Base-by-base conservation (phyloP, 352 stramenopile genomes). In the Phytophthora aleatoria region DNA sequence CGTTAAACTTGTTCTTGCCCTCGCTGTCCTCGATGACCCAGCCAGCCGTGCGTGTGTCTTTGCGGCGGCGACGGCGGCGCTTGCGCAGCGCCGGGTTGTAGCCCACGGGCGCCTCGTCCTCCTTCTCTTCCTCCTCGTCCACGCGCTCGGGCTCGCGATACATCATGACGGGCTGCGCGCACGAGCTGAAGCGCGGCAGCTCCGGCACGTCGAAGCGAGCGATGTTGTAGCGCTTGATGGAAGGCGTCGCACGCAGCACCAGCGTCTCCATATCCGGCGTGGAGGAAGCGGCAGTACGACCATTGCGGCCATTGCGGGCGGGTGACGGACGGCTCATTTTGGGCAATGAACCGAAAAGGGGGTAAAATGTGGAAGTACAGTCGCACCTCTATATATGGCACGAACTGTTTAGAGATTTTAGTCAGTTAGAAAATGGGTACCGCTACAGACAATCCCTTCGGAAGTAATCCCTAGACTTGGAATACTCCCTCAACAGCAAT, bases 151-250 rank as follows among this genome's bases (percentile, higher is more conserved):
- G 85, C 61, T 95, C 87, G 59, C 82, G 80, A 64, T 92, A 95
- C 87, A 95, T 95, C 76, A 92, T 91, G 45, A 95, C 84, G 4
- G 87, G 87, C 73, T 95, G 85, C 42, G 74, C 58, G 47, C 85
- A 94, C 24, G 41, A 58, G 35, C 50, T 69, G 54, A 95, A 87
- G 38, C 72, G 79, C 15, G 87, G 87, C 41, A 92, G 59, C 50
- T 83, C 58, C 36, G 81, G 77, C 58, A 90, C 57, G 65, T 94
- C 85, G 55, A 95, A 95, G 54, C 85, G 83, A 56, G 83, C 87
- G 57, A 95, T 90, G 61, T 93, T 92, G 78, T 92, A 95, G 47
- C 86, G 84, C 69, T 95, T 95, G 71, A 94, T 95, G 27, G 87
- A 94, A 55, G 87, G 87, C 52, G 85, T 94, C 44, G 85, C 81